Conservation (phyloP, 345 rosid species). For the Eucalyptus sideroxylon region DNA sequence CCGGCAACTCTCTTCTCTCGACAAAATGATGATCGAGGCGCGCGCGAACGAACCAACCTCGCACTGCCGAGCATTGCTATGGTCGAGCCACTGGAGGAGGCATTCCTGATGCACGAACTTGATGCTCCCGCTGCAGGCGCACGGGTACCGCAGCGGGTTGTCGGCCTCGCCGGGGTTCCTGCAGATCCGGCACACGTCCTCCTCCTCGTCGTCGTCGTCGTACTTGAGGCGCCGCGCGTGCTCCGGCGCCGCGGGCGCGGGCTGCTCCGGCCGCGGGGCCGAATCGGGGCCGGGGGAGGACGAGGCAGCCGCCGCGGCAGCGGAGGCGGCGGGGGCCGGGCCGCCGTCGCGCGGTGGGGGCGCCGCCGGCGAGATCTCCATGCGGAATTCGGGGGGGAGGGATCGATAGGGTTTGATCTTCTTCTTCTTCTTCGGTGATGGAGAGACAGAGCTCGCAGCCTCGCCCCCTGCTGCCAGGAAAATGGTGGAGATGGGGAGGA, state of each 20-base stretch:
- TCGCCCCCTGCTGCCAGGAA: neutral
- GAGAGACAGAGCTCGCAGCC: neutral
- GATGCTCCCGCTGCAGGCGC: conserved; percentile 98
- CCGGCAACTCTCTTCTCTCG: too few relatives aligned
- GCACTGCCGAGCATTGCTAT: conserved; percentile 99
- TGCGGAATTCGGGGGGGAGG: neutral
- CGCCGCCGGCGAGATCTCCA: conserved; percentile 41
- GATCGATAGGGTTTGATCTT: neutral
- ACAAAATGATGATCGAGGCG: neutral
- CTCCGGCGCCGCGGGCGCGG: neutral
- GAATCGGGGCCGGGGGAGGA: neutral
- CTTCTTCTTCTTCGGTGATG: neutral
- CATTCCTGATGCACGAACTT: conserved; percentile 98
- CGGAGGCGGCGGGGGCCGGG: neutral
- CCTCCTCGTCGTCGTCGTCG: conserved; percentile 76
- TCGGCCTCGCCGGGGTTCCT: conserved; percentile 91
- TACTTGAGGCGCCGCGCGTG: neutral
- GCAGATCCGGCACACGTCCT: conserved; percentile 98
- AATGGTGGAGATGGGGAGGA: neutral
- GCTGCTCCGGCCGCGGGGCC: neutral
- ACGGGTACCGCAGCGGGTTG: conserved; percentile 88
- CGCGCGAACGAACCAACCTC: conserved; percentile 40
- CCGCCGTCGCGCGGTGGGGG: conserved; percentile 1
- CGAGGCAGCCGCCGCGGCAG: neutral
- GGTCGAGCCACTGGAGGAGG: conserved; percentile 98